These are phyloP conservation scores for Boeremia lycopersici DNA, from an alignment of 2,329 filamentous ascomycete genomes.

Conservation along the genomic window DNA sequence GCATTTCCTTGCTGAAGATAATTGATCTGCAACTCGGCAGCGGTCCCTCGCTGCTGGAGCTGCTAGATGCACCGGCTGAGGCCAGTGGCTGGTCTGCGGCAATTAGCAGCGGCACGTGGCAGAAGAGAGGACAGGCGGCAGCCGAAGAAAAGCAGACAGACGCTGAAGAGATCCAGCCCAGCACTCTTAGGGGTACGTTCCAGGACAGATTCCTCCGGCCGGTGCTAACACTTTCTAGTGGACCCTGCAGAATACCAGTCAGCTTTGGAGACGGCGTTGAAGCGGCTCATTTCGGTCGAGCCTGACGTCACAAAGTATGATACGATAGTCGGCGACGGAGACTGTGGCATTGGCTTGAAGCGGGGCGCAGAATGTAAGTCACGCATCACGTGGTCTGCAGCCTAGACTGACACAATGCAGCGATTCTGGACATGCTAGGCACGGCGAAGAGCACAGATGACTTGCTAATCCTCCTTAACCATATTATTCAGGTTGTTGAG, in stretches of 20 bases:
- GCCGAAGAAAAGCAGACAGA: conserved; percentile 50
- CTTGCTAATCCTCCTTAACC: conserved; percentile 63
- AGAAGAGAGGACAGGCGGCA: conserved; percentile 52
- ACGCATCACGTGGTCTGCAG: conserved; percentile 41
- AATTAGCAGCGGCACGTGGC: conserved; percentile 65
- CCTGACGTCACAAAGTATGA: conserved; percentile 71
- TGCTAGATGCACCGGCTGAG: conserved; percentile 71
- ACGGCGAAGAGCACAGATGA: conserved; percentile 59
- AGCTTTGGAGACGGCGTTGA: conserved; percentile 61
- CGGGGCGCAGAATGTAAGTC: conserved; percentile 74
- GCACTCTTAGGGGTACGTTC: conserved; percentile 58
- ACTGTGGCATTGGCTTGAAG: conserved; percentile 86
- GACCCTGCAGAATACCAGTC: conserved; percentile 60
- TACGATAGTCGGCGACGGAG: conserved; percentile 86
- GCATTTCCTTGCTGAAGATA: conserved; percentile 68
- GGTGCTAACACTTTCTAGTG: conserved; percentile 45
- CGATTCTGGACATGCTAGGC: conserved; percentile 51
- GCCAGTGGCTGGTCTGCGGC: conserved; percentile 71
- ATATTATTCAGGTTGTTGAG: conserved; percentile 69
- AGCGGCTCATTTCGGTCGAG: conserved; percentile 68
- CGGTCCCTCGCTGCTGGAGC: conserved; percentile 67
- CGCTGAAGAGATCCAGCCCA: conserved; percentile 55
- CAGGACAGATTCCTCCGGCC: background rate
- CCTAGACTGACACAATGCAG: conserved; percentile 38
- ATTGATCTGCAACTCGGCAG: conserved; percentile 64